Evolutionary conservation across 169 alveolate genomes (phyloP).

Genomic region (Babesia ovata): DNA sequence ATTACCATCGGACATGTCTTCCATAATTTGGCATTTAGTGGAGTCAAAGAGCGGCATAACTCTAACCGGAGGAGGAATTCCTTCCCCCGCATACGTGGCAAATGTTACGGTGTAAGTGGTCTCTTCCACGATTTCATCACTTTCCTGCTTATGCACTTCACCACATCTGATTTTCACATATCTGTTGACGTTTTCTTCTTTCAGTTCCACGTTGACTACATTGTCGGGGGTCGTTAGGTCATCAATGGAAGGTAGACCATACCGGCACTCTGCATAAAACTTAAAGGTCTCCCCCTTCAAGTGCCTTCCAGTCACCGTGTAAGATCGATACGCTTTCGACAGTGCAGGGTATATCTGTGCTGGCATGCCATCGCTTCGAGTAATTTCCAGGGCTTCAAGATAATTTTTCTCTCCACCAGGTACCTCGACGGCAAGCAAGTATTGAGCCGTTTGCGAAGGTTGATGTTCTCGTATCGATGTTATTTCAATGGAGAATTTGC

Average conservation of each 20-base stretch:
- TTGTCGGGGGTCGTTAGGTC: neutral
- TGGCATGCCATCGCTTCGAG: neutral
- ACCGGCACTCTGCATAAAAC: conserved; percentile 46
- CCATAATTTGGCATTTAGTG: neutral
- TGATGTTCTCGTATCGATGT: neutral
- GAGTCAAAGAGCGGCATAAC: neutral
- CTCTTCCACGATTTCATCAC: neutral
- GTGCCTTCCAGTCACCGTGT: conserved; percentile 7
- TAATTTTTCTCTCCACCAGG: conserved; percentile 17
- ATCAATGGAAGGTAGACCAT: conserved; percentile 27
- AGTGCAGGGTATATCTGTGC: conserved; percentile 18
- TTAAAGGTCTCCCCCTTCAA: neutral
- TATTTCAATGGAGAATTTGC: conserved; percentile 10
- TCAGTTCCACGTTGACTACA: neutral
- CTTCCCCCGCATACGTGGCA: neutral
- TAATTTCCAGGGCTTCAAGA: conserved; percentile 22
- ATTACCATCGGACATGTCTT: neutral
- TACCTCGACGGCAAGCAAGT: conserved; percentile 31
- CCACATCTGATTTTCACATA: neutral
- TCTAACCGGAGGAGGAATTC: neutral
- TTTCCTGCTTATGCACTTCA: neutral
- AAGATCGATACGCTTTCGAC: conserved; percentile 12
- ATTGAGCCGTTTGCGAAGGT: neutral
- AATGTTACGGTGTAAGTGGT: conserved; percentile 3
- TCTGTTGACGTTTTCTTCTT: neutral